Evolutionary conservation across 2,329 filamentous ascomycete genomes (phyloP).

Genomic region (Diaporthe eres): DNA sequence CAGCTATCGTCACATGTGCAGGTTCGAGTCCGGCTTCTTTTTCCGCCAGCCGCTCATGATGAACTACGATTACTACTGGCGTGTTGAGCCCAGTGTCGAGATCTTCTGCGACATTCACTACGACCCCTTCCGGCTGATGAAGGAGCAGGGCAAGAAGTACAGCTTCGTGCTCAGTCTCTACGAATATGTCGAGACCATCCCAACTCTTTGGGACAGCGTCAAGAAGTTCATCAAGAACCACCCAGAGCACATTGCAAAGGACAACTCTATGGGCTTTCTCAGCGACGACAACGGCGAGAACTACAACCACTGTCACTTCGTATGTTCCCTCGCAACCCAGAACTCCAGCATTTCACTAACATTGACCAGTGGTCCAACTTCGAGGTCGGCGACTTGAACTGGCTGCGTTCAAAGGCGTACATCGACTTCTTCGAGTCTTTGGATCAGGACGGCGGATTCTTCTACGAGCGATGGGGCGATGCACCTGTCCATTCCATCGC

Average conservation of each 20-base stretch:
- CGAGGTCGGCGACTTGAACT: constrained; percentile 93
- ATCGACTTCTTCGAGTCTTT: constrained; percentile 91
- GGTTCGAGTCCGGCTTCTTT: constrained; percentile 99
- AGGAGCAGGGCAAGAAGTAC: constrained; percentile 97
- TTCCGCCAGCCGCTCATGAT: constrained; percentile 94
- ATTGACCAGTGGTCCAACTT: constrained; percentile 93
- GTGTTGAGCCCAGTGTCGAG: constrained; percentile 96
- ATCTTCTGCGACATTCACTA: constrained; percentile 96
- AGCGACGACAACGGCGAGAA: constrained; percentile 91
- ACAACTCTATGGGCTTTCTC: constrained; percentile 91
- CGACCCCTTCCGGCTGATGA: constrained; percentile 97
- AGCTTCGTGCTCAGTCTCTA: constrained; percentile 95
- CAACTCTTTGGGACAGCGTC: constrained; percentile 93
- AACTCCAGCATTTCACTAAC: not conserved
- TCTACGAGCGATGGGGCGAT: constrained; percentile 99
- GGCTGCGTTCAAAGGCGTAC: constrained; percentile 92
- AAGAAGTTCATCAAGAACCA: constrained; percentile 94
- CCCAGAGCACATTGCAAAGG: constrained; percentile 87
- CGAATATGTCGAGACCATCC: constrained; percentile 97
- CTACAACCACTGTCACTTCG: constrained; percentile 98
- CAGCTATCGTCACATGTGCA: constrained; percentile 99
- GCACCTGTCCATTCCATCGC: constrained; percentile 99
- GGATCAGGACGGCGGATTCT: constrained; percentile 94
- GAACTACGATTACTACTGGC: constrained; percentile 99
- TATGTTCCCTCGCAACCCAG: constrained; percentile 61